These are phyloP conservation scores for Davidsoniella virescens DNA, from an alignment of 2,329 filamentous ascomycete genomes.

Conservation along the genomic window DNA sequence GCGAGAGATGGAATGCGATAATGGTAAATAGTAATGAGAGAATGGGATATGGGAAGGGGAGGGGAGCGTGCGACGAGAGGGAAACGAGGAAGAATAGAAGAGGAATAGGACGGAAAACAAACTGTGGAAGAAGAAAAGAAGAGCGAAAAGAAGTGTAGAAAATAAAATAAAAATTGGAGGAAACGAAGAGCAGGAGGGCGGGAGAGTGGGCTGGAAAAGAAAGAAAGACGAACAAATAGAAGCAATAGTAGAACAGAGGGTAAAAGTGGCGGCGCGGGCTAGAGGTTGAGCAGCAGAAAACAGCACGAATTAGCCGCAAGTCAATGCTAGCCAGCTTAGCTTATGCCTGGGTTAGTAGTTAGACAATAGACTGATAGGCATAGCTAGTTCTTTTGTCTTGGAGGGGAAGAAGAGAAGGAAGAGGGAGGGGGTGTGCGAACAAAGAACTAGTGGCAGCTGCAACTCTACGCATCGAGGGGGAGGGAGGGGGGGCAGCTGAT, in stretches of 20 bases:
- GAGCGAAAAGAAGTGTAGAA: background rate
- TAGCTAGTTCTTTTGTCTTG: too few species aligned
- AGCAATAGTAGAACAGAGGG: too few species aligned
- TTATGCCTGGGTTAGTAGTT: too few species aligned
- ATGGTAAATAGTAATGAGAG: too few species aligned
- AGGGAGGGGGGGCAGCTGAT: conserved; percentile 6
- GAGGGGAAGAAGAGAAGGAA: too few species aligned
- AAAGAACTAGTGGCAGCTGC: background rate
- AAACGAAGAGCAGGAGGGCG: conserved; percentile 4
- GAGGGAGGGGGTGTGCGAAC: too few species aligned
- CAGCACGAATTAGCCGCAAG: too few species aligned
- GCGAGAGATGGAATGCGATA: background rate
- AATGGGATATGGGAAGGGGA: conserved; percentile 1
- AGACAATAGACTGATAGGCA: too few species aligned
- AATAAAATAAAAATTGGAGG: background rate
- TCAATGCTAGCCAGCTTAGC: too few species aligned
- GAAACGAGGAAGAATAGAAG: background rate
- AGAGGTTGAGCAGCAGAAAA: background rate
- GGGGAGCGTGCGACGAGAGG: conserved; percentile 9
- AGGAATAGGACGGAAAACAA: conserved; percentile 1
- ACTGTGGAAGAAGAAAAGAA: background rate
- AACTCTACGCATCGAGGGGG: conserved; percentile 5
- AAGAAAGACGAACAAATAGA: background rate
- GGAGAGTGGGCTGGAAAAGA: background rate
- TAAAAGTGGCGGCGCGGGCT: background rate